Evolutionary conservation across 2,329 filamentous ascomycete species (phyloP).

Genomic region (Talaromyces sp.): DNA sequence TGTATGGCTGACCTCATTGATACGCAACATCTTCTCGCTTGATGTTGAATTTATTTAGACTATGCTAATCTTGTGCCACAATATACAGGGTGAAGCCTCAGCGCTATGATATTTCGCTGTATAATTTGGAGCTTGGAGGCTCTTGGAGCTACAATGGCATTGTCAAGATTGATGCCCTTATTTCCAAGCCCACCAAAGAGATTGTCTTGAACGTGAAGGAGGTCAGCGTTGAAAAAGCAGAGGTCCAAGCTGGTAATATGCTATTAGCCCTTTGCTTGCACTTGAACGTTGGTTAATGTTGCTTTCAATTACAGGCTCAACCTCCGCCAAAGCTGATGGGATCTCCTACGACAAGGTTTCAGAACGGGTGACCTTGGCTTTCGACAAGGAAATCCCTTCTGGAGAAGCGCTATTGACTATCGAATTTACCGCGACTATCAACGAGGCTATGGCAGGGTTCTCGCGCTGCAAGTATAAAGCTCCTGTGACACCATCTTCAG

Average conservation of each 20-base stretch:
- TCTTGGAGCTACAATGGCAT: slow-evolving; percentile 81
- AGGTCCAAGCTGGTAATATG: slow-evolving; percentile 35
- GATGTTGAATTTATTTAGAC: not conserved
- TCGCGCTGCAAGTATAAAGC: slow-evolving; percentile 94
- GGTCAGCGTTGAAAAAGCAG: slow-evolving; percentile 67
- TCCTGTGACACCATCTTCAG: slow-evolving; percentile 64
- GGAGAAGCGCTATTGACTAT: slow-evolving; percentile 68
- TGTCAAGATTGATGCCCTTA: slow-evolving; percentile 73
- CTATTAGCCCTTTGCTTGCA: not conserved
- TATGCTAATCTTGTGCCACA: slow-evolving; percentile 14
- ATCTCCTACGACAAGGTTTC: slow-evolving; percentile 79
- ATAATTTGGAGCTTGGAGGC: slow-evolving; percentile 68
- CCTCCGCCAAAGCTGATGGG: slow-evolving; percentile 53
- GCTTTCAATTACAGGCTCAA: slow-evolving; percentile 23
- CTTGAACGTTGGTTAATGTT: not conserved
- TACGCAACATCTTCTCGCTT: slow-evolving; percentile 3
- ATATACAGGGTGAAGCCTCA: slow-evolving; percentile 66
- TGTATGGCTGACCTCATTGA: slow-evolving; percentile 30
- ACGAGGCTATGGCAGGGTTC: slow-evolving; percentile 89
- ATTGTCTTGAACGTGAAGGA: slow-evolving; percentile 83
- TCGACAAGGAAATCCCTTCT: slow-evolving; percentile 67
- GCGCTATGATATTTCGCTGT: slow-evolving; percentile 82
- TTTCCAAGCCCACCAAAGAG: slow-evolving; percentile 68
- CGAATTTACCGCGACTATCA: slow-evolving; percentile 76
- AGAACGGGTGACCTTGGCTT: slow-evolving; percentile 77